A percentile compares a stretch with the other conserved stretches of the same genome.
Conservation (phyloP, 768 basidiomycete species). For the Gelatoporia subvermispora region DNA sequence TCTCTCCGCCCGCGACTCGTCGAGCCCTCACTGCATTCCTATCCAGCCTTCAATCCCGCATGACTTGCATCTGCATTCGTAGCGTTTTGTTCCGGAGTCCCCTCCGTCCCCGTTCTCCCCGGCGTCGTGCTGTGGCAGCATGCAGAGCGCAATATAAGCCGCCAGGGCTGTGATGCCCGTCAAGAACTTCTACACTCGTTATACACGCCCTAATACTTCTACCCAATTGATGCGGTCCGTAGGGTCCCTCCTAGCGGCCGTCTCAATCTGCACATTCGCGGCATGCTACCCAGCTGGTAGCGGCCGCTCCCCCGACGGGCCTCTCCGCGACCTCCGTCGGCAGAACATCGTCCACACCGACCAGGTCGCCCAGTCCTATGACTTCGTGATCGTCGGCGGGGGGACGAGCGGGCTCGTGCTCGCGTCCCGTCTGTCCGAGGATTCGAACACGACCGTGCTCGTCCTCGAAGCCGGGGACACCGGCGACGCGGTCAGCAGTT, state of each 20-base stretch:
- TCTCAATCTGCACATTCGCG: conserved; percentile 13
- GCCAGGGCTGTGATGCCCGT: too few species aligned
- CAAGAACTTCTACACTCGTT: too few species aligned
- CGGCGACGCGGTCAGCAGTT: conserved; percentile 31
- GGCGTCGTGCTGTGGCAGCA: too few species aligned
- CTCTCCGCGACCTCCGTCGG: conserved; percentile 12
- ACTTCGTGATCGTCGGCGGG: conserved; percentile 51
- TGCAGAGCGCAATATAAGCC: too few species aligned
- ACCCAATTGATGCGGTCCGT: conserved; percentile 19
- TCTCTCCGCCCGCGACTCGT: too few species aligned
- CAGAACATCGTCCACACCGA: conserved; percentile 38
- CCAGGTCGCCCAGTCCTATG: conserved; percentile 39
- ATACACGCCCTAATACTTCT: not conserved
- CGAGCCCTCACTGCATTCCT: too few species aligned
- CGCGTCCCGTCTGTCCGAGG: conserved; percentile 42
- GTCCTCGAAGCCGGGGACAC: conserved; percentile 42
- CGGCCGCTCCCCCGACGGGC: conserved; percentile 20
- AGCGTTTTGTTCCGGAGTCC: too few species aligned
- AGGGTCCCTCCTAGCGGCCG: conserved; percentile 12
- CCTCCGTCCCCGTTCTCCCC: too few species aligned
- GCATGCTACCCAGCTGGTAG: conserved; percentile 13
- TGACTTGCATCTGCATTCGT: too few species aligned
- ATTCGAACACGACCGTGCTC: conserved; percentile 38
- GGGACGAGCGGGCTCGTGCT: conserved; percentile 44
- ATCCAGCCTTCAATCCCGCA: too few species aligned